Evolutionary conservation across 345 rosid genomes (phyloP).

Genomic region (Bruguiera parviflora): DNA sequence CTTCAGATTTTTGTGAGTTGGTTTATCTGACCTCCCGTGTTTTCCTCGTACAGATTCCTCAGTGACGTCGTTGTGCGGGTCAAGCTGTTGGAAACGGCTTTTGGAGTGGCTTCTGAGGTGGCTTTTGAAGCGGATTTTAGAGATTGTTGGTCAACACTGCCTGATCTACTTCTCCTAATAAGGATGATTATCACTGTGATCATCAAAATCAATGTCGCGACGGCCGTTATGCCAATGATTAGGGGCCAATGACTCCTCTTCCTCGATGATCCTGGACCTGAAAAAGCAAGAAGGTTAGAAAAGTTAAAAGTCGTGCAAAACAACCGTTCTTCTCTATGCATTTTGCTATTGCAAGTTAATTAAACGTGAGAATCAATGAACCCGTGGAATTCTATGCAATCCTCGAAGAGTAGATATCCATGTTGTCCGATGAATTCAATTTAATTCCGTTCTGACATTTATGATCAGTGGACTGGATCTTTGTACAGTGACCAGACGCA

Average conservation of each 20-base stretch:
- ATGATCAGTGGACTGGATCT: no score
- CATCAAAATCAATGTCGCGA: conserved; percentile 24
- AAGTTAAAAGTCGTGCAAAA: not conserved
- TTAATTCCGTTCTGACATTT: no score
- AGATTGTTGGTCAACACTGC: conserved; percentile 15
- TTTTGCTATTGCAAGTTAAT: no score
- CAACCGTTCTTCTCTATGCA: no score
- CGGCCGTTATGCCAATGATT: conserved; percentile 31
- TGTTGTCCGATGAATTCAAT: no score
- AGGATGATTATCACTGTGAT: conserved; percentile 22
- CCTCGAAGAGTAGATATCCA: no score
- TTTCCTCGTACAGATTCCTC: conserved; percentile 31
- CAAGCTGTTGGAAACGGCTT: no score
- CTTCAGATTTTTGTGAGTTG: not conserved
- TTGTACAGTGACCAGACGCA: no score
- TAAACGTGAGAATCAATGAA: no score
- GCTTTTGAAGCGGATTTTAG: conserved; percentile 33
- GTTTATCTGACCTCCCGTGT: conserved; percentile 41
- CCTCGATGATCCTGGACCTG: conserved; percentile 17
- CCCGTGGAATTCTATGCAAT: no score
- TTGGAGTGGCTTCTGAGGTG: conserved; percentile 35
- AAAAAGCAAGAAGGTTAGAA: conserved; percentile 14
- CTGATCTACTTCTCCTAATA: conserved; percentile 23
- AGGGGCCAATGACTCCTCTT: conserved; percentile 30
- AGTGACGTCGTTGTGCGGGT: conserved; percentile 28